Conservation (phyloP, 352 stramenopile genomes). For the Pythium aquatile region DNA sequence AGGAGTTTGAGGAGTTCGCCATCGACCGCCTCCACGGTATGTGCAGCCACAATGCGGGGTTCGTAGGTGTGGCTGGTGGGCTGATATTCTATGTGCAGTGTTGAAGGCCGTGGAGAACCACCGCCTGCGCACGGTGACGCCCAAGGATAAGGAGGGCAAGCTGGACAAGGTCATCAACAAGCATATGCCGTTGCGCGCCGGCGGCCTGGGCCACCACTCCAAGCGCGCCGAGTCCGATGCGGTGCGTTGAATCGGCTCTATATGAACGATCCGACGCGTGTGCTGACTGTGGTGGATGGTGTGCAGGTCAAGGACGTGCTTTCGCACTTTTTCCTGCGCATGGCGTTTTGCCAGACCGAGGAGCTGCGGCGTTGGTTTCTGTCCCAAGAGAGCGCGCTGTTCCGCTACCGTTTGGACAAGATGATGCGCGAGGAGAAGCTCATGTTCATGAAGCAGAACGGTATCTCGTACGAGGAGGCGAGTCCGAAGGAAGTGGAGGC, state of each 20-base stretch:
- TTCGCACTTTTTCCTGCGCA: slow-evolving; percentile 97
- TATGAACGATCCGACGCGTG: too few relatives aligned
- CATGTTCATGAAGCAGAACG: slow-evolving; percentile 86
- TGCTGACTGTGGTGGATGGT: too few relatives aligned
- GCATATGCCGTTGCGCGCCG: slow-evolving; percentile 67
- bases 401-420: slow-evolving; percentile 91
- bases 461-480: slow-evolving; percentile 73
- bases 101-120: slow-evolving; percentile 89
- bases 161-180: slow-evolving; percentile 87
- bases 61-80: too few relatives aligned
- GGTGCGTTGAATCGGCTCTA: slow-evolving; percentile 11
- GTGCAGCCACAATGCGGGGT: not conserved
- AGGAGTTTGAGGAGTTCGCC: slow-evolving; percentile 98
- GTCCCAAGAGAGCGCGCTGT: slow-evolving; percentile 93
- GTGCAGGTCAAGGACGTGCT: slow-evolving; percentile 86
- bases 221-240: slow-evolving; percentile 65
- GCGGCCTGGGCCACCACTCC: slow-evolving; percentile 34
- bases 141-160: slow-evolving; percentile 68
- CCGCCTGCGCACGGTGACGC: slow-evolving; percentile 65
- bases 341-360: slow-evolving; percentile 97
- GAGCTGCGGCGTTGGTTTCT: slow-evolving; percentile 98
- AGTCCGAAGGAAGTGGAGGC: slow-evolving; percentile 65
- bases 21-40: slow-evolving; percentile 93
- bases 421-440: slow-evolving; percentile 86
- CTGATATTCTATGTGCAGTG: slow-evolving; percentile 29